A percentile compares a stretch with the other conserved stretches of the same genome.
Evolutionary conservation across 1,139 yeast species (phyloP).

Genomic region (Suhomyces panamericanus): DNA sequence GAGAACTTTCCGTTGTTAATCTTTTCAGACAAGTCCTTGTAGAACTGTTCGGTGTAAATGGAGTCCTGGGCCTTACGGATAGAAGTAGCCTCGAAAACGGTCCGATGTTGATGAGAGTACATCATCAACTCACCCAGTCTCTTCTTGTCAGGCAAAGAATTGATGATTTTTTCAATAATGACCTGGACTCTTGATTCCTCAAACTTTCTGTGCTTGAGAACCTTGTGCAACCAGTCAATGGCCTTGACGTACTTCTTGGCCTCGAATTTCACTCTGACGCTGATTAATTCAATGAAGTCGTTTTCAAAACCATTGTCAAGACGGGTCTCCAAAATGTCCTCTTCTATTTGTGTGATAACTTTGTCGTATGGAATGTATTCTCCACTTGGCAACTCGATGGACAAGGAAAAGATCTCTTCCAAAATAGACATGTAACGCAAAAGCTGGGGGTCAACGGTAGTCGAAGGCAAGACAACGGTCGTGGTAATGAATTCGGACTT

Average conservation of each 20-base stretch:
- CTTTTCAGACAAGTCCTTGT: slow-evolving; percentile 48
- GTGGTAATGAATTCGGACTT: slow-evolving; percentile 80
- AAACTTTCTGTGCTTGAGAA: slow-evolving; percentile 65
- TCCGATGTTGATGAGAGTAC: slow-evolving; percentile 58
- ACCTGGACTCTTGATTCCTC: slow-evolving; percentile 72
- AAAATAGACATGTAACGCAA: slow-evolving; percentile 70
- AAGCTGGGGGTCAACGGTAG: slow-evolving; percentile 54
- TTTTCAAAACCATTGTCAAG: slow-evolving; percentile 60
- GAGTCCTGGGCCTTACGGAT: slow-evolving; percentile 68
- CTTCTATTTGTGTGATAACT: slow-evolving; percentile 69
- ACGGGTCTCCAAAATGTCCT: slow-evolving; percentile 65
- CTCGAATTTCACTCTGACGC: slow-evolving; percentile 63
- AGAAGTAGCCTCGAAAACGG: slow-evolving; percentile 57
- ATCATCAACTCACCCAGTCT: slow-evolving; percentile 77
- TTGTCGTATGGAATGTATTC: slow-evolving; percentile 63
- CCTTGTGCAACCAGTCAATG: slow-evolving; percentile 71
- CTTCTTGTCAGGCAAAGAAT: slow-evolving; percentile 74
- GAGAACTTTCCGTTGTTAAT: slow-evolving; percentile 54
- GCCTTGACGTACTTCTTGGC: slow-evolving; percentile 63
- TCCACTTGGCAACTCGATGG: slow-evolving; percentile 63
- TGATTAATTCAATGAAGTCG: slow-evolving; percentile 64
- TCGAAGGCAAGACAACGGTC: slow-evolving; percentile 63
- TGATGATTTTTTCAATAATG: slow-evolving; percentile 70
- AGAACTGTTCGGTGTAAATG: slow-evolving; percentile 60
- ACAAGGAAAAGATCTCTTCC: slow-evolving; percentile 66